Evolutionary conservation across 192 early-diverging fungal genomes (phyloP), one percentile per base, ranked within the genome.

Genomic region (Lunasporangiospora selenospora): DNA sequence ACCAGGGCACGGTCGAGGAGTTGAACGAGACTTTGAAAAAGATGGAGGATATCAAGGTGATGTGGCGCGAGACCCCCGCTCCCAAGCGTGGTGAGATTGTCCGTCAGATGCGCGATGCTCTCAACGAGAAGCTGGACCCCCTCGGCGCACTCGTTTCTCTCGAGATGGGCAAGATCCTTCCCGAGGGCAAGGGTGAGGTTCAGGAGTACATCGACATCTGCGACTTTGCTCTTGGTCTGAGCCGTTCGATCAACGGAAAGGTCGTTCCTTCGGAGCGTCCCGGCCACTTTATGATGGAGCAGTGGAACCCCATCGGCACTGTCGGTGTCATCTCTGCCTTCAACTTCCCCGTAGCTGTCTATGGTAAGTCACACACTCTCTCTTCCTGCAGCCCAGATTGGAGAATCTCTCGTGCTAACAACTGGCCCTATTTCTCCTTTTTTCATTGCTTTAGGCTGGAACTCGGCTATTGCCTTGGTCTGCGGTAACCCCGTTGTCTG

Each of bases 131-230:
- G 56, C 87, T 89, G 50, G 78, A 91, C 47, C 87, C 88, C 15
- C 83, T 98, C 37, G 96, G 93, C n/a, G 82, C 80, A 21, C 81
- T 98, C 18, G 93, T 98, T 10, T 79, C 93, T 12, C 76, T 97
- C 40, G 95, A 98, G 79, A 94, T 98, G 87, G 96, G 96, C 65
- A 98, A 98, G 81, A 95, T 98, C 57, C 55, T 90, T 51, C 85
- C 93, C 13, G 96, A 98, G 76, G 96, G 94, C 26, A 79, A 94
- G 21, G 95, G 96, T 36, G 96, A 98, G 64, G 88, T 98, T 31
- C 96, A 98, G 65, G 96, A 98, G 80, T 98, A 95, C 81, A 88
- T 98, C 60, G 96, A 98, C 75, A 89, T 98, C 49, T 87, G 90
- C 26, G 96, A 98, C 62, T 95, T 89, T 50, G 93, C 96, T 13